These are phyloP conservation scores for Scleroderma bovista DNA, from an alignment of 768 basidiomycete genomes.

Conservation along the genomic window DNA sequence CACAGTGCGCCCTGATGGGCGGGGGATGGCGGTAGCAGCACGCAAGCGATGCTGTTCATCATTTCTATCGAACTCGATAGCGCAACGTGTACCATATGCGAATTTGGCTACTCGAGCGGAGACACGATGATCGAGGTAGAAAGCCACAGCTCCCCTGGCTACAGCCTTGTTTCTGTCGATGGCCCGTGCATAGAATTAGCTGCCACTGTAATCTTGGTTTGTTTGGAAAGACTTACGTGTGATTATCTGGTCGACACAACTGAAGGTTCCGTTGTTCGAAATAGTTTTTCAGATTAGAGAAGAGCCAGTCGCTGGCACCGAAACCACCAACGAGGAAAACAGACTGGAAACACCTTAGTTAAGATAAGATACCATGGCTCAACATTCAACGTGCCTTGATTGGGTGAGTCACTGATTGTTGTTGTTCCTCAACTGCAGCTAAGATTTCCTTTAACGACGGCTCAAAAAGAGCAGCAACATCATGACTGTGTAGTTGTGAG, in stretches of 20 bases:
- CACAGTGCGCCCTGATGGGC: conserved; percentile 27
- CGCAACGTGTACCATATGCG: conserved; percentile 34
- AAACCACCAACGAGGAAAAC: conserved; percentile 44
- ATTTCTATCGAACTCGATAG: conserved; percentile 23
- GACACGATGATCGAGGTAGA: conserved; percentile 40
- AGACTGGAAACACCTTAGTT: conserved; percentile 21
- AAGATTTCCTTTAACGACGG: conserved; percentile 20
- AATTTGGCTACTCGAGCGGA: conserved; percentile 33
- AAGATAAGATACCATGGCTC: not conserved
- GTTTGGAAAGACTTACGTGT: conserved; percentile 34
- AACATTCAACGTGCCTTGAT: conserved; percentile 18
- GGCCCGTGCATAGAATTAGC: not conserved
- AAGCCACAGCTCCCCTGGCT: conserved; percentile 40
- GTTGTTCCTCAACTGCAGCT: conserved; percentile 20
- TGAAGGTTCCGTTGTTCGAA: conserved; percentile 33
- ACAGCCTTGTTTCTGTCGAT: conserved; percentile 41
- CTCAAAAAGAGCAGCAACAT: conserved; percentile 28
- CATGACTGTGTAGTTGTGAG: conserved; percentile 11
- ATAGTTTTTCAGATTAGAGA: conserved; percentile 22
- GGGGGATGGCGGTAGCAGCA: conserved; percentile 21
- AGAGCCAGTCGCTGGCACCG: conserved; percentile 40
- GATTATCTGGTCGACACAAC: conserved; percentile 46
- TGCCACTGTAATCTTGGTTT: not conserved
- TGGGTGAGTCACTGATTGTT: conserved; percentile 10
- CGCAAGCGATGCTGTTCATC: conserved; percentile 27